A percentile compares a stretch with the other conserved stretches of the same genome.
These are phyloP conservation scores for Nakazawaea wickerhamii DNA, from an alignment of 805 yeast genomes.

Conservation along the genomic window DNA sequence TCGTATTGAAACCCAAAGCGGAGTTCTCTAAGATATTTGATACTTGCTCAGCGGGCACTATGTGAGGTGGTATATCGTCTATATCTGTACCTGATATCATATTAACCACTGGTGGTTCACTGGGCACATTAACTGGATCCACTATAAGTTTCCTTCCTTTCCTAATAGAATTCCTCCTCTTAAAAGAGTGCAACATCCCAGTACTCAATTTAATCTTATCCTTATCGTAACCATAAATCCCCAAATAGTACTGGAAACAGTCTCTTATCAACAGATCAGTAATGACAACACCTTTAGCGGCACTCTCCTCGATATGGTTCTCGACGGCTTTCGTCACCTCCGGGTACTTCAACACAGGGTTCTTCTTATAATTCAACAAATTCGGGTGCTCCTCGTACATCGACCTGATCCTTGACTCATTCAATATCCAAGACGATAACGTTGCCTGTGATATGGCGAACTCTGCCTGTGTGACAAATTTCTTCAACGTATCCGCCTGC, in stretches of 20 bases:
- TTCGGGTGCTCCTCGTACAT: conserved; percentile 22
- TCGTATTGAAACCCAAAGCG: conserved; percentile 30
- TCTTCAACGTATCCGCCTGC: conserved; percentile 23
- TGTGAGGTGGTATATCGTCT: conserved; percentile 1
- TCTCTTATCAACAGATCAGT: conserved; percentile 24
- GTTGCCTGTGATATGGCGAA: conserved; percentile 32
- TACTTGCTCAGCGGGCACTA: neutral
- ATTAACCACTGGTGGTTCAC: neutral
- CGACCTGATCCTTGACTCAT: conserved; percentile 21
- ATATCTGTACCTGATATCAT: neutral
- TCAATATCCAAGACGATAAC: conserved; percentile 27
- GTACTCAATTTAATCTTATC: conserved; percentile 23
- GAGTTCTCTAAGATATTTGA: conserved; percentile 3
- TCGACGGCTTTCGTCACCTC: conserved; percentile 28
- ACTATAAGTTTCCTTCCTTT: conserved; percentile 13
- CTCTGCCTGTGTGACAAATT: conserved; percentile 18
- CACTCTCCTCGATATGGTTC: conserved; percentile 17
- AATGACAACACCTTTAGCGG: conserved; percentile 16
- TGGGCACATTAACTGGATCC: neutral
- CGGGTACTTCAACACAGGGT: conserved; percentile 29
- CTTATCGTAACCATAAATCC: conserved; percentile 20
- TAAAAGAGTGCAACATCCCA: conserved; percentile 31
- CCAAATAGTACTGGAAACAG: conserved; percentile 13
- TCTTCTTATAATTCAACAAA: conserved; percentile 22
- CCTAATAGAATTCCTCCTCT: conserved; percentile 23